Base-by-base conservation (phyloP, 768 basidiomycete species). In the Panellus pusillus region DNA sequence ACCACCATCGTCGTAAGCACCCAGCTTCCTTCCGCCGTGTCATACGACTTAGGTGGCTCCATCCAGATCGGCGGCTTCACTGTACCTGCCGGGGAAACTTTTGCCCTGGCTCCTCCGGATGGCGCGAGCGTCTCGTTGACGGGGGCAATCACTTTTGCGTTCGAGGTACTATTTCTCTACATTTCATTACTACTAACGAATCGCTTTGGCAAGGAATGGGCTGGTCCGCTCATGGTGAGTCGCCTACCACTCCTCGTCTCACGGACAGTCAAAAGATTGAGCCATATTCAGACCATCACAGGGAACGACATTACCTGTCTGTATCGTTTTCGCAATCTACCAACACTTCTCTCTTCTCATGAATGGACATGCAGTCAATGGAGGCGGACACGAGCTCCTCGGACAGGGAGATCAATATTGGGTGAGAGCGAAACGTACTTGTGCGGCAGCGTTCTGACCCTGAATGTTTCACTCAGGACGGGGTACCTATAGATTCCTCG, bases 1-100 rank as follows among this genome's bases (percentile, higher is more conserved):
- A 60, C 58, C 4, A 62, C 61, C 11, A 62, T 62, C 28, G 54
- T 56, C 12, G 58, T 60, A 54, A n/a, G n/a, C n/a, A n/a, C n/a
- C n/a, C n/a, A n/a, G n/a, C n/a, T 9, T 58, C 38, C 12, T 6
- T 18, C 27, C 17, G 14, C 9, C 9, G 8, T 14, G 19, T 17
- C 1, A 14, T 11, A 7, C 24, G 13, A 2, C 37, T 17, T 2
- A 9, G 19, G 6, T 31, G 5, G n/a, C 13, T 9, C 1, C 9
- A 15, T 35, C 18, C 24, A 61, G 60, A 61, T 61, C 17, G 57
- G 57, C 8, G 60, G 60, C 11, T 61, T 61, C 17, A 61, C 60
- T 17, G 60, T 61, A 2, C 60, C 60, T 1, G 60, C 60, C 13
- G 57, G 60, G 13, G 35, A 55, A 24, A 59, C 57, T 3, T 59